These are phyloP conservation scores for Purpureocillium lavendulum DNA, from an alignment of 2,329 filamentous ascomycete genomes.

Conservation along the genomic window DNA sequence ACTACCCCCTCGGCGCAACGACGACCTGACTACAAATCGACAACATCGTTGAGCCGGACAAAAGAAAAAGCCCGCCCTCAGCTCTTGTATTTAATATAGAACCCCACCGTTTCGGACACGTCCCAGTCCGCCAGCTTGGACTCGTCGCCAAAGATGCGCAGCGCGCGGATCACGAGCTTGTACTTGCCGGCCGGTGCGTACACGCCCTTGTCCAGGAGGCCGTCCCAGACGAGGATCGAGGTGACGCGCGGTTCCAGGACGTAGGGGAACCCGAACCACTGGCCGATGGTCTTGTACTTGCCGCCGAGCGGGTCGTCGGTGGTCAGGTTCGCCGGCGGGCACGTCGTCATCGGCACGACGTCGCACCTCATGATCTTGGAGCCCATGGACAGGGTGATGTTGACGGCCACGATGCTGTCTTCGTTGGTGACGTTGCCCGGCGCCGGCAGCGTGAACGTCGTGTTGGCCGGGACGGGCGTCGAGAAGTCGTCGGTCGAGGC, in stretches of 20 bases:
- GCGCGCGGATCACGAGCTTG: slow-evolving; percentile 31
- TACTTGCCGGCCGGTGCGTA: slow-evolving; percentile 33
- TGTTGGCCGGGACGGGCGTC: slow-evolving; percentile 15
- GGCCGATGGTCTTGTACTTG: slow-evolving; percentile 33
- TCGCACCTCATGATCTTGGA: slow-evolving; percentile 33
- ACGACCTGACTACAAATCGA: too few species aligned
- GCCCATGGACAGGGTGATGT: slow-evolving; percentile 34
- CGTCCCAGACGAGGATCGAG: slow-evolving; percentile 23
- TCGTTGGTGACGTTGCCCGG: slow-evolving; percentile 27
- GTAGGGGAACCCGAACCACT: slow-evolving; percentile 31
- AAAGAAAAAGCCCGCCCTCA: too few species aligned
- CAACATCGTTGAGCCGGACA: too few species aligned
- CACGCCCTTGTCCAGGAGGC: slow-evolving; percentile 27
- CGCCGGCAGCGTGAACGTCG: slow-evolving; percentile 31
- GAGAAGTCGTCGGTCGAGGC: slow-evolving; percentile 17
- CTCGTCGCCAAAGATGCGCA: slow-evolving; percentile 35
- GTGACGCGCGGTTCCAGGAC: too few species aligned
- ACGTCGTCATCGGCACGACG: slow-evolving; percentile 28
- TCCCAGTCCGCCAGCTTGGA: slow-evolving; percentile 30
- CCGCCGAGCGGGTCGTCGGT: slow-evolving; percentile 17
- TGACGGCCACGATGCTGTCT: too few species aligned
- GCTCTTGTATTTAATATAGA: not conserved
- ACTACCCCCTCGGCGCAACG: too few species aligned
- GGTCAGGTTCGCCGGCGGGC: slow-evolving; percentile 14
- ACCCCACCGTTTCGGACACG: not conserved